These are phyloP conservation scores for Xylaria sp. DNA, from an alignment of 2,329 filamentous ascomycete genomes.

Conservation along the genomic window DNA sequence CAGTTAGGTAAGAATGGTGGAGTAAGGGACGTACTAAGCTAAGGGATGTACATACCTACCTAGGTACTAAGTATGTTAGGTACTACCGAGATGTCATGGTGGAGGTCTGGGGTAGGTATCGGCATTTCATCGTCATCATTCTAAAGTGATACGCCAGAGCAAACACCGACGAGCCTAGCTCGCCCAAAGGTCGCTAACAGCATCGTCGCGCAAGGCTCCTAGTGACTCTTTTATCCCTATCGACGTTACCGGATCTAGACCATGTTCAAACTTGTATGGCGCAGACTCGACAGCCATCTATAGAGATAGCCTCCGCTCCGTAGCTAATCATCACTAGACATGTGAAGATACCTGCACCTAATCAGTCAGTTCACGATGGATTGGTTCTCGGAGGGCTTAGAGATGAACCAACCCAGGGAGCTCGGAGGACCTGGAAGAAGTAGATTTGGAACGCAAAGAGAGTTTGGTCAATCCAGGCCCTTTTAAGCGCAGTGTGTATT, in stretches of 20 bases:
- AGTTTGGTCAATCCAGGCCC: constrained; percentile 5
- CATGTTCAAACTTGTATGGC: not conserved
- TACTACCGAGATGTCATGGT: not conserved
- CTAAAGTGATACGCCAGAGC: too few relatives aligned
- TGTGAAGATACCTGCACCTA: not conserved
- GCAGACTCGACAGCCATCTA: not conserved
- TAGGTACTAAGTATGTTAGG: too few relatives aligned
- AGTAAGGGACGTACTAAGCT: not conserved
- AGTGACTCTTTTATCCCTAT: not conserved
- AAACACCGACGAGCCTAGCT: not conserved
- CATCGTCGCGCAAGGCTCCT: not conserved
- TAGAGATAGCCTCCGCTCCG: not conserved
- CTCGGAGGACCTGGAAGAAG: too few relatives aligned
- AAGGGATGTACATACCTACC: too few relatives aligned
- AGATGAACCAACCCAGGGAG: not conserved
- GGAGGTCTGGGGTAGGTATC: not conserved
- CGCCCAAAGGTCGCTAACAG: not conserved
- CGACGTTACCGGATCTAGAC: not conserved
- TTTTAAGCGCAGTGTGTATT: not conserved
- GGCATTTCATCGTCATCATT: not conserved
- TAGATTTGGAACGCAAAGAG: not conserved
- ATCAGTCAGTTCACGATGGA: not conserved
- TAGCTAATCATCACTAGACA: not conserved
- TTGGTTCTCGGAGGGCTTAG: not conserved
- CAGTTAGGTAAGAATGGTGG: not conserved